phyloP scores from a whole-genome alignment of 2,329 filamentous ascomycete species.

The Fusarium sp. region DNA sequence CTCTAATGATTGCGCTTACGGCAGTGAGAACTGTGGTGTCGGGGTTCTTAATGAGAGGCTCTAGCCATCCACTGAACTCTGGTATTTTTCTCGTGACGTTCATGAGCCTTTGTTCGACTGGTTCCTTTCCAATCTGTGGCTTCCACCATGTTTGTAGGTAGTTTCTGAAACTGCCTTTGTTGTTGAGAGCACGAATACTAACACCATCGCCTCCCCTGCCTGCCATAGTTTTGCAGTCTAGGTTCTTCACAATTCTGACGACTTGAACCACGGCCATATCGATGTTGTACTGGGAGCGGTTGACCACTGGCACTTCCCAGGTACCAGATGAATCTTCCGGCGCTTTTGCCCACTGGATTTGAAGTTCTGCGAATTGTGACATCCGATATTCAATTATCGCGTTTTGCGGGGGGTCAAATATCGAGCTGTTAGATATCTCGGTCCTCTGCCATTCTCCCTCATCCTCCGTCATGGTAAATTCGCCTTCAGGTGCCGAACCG shows the following conservation, averaged over 20 bases:
- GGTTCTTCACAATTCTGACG: neutral
- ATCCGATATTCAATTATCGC: neutral
- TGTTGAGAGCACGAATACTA: neutral
- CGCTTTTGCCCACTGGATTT: constrained; percentile 6
- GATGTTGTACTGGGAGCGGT: neutral
- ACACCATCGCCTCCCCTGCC: neutral
- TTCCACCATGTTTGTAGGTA: neutral
- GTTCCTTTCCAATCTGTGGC: rapidly evolving
- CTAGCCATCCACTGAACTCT: neutral
- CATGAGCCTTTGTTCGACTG: neutral
- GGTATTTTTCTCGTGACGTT: neutral
- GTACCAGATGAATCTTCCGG: neutral
- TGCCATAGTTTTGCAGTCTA: neutral
- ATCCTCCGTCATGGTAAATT: constrained; percentile 1
- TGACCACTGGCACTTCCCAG: constrained; percentile 2
- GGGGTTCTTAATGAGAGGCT: neutral
- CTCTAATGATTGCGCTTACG: constrained; percentile 1
- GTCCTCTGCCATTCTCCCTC: constrained; percentile 5
- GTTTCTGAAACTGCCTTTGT: neutral
- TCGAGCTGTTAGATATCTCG: neutral
- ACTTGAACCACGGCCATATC: neutral
- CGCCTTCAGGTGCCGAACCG: neutral
- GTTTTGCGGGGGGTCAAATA: neutral
- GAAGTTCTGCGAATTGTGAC: neutral
- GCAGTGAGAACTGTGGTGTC: neutral